These are phyloP conservation scores for Ambrosiella cleistominuta DNA, from an alignment of 2,329 filamentous ascomycete genomes.

Conservation along the genomic window DNA sequence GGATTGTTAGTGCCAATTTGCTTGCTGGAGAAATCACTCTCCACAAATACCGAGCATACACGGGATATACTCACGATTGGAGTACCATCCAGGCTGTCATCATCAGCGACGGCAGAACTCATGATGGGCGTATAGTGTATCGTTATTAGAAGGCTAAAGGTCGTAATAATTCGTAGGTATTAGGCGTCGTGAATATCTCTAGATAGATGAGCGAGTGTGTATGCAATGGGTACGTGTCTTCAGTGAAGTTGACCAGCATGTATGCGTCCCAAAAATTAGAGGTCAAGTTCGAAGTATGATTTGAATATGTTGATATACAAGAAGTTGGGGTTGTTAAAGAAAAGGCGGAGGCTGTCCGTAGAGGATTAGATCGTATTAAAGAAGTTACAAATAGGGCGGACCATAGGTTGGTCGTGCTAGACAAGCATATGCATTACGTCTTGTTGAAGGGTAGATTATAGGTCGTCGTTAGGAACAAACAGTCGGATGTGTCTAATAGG, in stretches of 20 bases:
- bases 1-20: slow-evolving; percentile 31
- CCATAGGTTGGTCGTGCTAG: not conserved
- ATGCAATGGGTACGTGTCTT: not conserved
- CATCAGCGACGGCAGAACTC: slow-evolving; percentile 15
- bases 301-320: not conserved
- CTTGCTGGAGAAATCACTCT: not conserved
- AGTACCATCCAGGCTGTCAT: slow-evolving; percentile 52
- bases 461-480: not conserved
- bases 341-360: not conserved
- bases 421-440: not conserved
- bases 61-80: slow-evolving; percentile 44
- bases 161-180: not conserved
- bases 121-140: slow-evolving; percentile 4
- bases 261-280: not conserved
- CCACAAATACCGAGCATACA: not conserved
- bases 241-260: not conserved
- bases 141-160: not conserved
- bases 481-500: not conserved
- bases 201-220: not conserved
- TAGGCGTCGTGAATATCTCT: not conserved
- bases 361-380: not conserved
- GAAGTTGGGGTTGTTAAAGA: not conserved
- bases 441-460: not conserved
- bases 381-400: not conserved
- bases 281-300: not conserved